phyloP scores from a whole-genome alignment of 2,329 filamentous ascomycete species.

The Mariannaea elegans region DNA sequence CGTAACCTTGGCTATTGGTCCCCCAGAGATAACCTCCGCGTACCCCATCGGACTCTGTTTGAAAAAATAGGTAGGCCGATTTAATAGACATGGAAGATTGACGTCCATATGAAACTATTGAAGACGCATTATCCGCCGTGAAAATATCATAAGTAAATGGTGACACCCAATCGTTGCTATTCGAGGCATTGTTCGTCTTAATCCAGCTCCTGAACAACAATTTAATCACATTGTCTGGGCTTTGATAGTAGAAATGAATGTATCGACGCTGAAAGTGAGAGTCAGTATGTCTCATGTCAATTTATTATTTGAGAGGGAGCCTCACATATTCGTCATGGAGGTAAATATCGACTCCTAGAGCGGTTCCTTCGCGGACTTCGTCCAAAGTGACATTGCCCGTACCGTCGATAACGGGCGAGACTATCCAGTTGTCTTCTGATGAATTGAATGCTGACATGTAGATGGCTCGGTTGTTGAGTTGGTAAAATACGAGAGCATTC shows the following conservation, averaged over 20 bases:
- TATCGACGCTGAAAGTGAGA: not conserved
- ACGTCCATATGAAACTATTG: conserved; percentile 2
- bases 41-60: not conserved
- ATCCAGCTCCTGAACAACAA: not conserved
- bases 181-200: not conserved
- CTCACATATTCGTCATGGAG: too few relatives aligned
- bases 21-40: not conserved
- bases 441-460: conserved; percentile 18
- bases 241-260: conserved; percentile 10
- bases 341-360: conserved; percentile 10
- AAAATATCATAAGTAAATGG: not conserved
- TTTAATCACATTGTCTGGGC: conserved; percentile 9
- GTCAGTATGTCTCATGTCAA: not conserved
- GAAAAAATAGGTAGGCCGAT: conserved; percentile 2
- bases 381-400: conserved; percentile 4
- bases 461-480: conserved; percentile 10
- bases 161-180: not conserved
- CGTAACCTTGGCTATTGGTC: not conserved
- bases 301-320: too few relatives aligned
- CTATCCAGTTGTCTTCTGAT: conserved; percentile 5
- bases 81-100: not conserved
- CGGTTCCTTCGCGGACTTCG: conserved; percentile 1
- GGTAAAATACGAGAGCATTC: conserved; percentile 5
- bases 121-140: not conserved
- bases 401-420: conserved; percentile 14